Base-by-base conservation (phyloP, 2,329 filamentous ascomycete species). In the Coniella vitis region DNA sequence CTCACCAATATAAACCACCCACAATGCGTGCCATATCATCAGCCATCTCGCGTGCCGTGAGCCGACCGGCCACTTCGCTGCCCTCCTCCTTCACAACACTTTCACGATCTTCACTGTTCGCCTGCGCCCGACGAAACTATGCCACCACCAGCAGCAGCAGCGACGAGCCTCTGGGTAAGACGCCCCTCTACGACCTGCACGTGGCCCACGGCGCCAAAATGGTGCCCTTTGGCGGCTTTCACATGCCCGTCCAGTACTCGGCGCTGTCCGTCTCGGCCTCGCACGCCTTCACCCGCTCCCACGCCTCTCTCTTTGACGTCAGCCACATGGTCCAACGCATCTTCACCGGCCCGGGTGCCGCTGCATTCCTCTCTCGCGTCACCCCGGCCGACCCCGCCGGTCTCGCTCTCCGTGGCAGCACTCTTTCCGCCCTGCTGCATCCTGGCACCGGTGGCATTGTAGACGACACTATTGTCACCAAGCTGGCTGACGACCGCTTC, bases 301-400 rank as follows among this genome's bases (percentile, higher is more conserved):
- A 90, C 67, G 86, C 88, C 50, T 95, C 90, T 55, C 72, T 98
- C 55, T 98, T 98, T 63, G 93, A 98, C 67, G 93, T 97, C 47
- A 86, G 86, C 65, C 93, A 97, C 71, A 97, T 97, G 91, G 90
- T 85, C 55, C 90, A 95, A 71, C 90, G 95, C 66, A 78, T 83
- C 57, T 82, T 98, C 63, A 80, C 80, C 45, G 93, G 93, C 0
- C 81, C 88, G 7, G 86, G 86, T 31, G 90, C 88, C 4, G 77
- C 84, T 21, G 79, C 79, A 4, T 93, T 97, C 64, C 78, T 98
- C 32, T 83, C 95, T 72, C 82, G 74, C 56, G 74, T 98, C 53
- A 95, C 90, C 1, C 93, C 93, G 0, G 83, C 84, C 12, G 81
- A 82, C 38, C 73, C 93, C 44, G 73, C 75, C 41, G 71, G 74